These are phyloP conservation scores for Penicillium decumbens DNA, from an alignment of 2,329 filamentous ascomycete genomes.

Conservation along the genomic window DNA sequence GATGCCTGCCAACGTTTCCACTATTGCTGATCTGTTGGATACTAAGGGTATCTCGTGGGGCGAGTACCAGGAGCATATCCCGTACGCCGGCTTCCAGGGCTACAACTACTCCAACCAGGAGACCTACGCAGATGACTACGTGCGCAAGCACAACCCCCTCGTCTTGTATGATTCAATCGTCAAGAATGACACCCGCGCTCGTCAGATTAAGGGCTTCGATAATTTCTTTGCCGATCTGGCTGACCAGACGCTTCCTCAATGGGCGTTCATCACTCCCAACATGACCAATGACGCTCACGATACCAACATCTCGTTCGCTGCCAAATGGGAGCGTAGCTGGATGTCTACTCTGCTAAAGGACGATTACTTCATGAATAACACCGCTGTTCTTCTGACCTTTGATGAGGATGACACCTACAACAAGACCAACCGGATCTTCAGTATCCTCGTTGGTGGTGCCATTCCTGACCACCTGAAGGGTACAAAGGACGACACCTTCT, in stretches of 20 bases:
- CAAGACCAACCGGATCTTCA: conserved; percentile 63
- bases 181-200: conserved; percentile 54
- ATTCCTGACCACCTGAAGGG: conserved; percentile 60
- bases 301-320: conserved; percentile 63
- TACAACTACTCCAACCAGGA: conserved; percentile 59
- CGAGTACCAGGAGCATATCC: conserved; percentile 73
- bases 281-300: conserved; percentile 70
- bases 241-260: conserved; percentile 63
- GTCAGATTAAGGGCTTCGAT: conserved; percentile 69
- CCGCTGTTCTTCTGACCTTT: conserved; percentile 74
- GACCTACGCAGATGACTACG: conserved; percentile 67
- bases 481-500: conserved; percentile 65
- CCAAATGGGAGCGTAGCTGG: conserved; percentile 64
- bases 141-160: conserved; percentile 72
- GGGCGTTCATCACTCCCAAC: conserved; percentile 51
- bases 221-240: conserved; percentile 65
- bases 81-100: conserved; percentile 69
- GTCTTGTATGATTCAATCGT: conserved; percentile 64
- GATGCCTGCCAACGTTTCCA: conserved; percentile 58
- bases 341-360: conserved; percentile 65
- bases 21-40: conserved; percentile 65
- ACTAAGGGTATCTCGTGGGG: conserved; percentile 62
- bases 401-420: conserved; percentile 73
- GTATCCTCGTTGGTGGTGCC: conserved; percentile 69
- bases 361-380: conserved; percentile 68